phyloP scores from a whole-genome alignment of 331 rosid genomes.

The Erythrophleum ivorense region DNA sequence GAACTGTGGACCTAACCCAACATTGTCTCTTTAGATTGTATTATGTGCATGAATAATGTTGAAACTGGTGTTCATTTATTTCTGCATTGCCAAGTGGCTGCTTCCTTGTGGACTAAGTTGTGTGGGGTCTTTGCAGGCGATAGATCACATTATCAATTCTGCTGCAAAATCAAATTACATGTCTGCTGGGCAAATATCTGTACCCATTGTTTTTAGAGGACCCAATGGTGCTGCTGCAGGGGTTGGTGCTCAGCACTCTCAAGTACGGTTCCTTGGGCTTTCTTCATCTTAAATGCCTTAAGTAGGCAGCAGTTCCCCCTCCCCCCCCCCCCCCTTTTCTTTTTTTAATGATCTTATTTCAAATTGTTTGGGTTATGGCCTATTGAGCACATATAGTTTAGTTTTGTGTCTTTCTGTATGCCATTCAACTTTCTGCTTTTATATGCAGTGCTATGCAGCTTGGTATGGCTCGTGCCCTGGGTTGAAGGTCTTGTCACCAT shows the following conservation, averaged over 20 bases:
- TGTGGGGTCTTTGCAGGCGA: slow-evolving; percentile 59
- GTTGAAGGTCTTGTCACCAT: slow-evolving; percentile 89
- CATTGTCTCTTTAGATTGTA: neutral
- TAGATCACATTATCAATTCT: slow-evolving; percentile 98
- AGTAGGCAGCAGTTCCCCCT: neutral
- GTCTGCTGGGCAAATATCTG: slow-evolving; percentile 94
- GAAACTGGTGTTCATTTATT: neutral
- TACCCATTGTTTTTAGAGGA: slow-evolving; percentile 97
- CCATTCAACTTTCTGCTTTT: slow-evolving; percentile 26
- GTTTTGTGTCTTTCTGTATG: slow-evolving; percentile 12
- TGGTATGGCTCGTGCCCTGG: slow-evolving; percentile 92
- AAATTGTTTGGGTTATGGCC: slow-evolving; percentile 21
- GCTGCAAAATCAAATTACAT: slow-evolving; percentile 96
- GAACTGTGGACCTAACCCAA: neutral
- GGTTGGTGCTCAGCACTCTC: slow-evolving; percentile 99
- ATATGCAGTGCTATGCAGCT: slow-evolving; percentile 89
- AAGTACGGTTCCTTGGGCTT: slow-evolving; percentile 56
- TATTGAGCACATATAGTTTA: slow-evolving; percentile 8
- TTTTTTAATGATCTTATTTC: neutral
- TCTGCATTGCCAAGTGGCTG: neutral
- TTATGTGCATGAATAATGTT: neutral
- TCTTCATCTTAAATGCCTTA: slow-evolving; percentile 6
- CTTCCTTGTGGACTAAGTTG: neutral
- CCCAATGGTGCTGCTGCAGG: slow-evolving; percentile 99
- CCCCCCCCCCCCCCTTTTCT: too few relatives aligned